Conservation (phyloP, 441 rosid genomes). For the Biscutella laevigata region DNA sequence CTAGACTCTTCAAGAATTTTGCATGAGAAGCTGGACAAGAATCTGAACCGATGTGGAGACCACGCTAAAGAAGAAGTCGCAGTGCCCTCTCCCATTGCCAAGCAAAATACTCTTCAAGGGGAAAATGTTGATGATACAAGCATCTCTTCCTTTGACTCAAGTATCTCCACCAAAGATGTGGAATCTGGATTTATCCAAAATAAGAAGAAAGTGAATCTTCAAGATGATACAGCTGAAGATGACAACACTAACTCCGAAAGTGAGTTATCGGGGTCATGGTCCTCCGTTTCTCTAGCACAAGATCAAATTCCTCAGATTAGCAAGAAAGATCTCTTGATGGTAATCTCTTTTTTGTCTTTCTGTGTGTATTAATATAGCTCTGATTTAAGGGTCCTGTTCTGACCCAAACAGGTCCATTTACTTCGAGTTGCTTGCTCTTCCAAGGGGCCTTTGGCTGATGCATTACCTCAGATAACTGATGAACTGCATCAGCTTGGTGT, state of each 20-base stretch:
- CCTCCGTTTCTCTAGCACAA: conserved; percentile 40
- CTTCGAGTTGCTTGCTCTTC: conserved; percentile 85
- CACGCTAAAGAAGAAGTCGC: conserved; percentile 41
- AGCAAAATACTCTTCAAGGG: conserved; percentile 47
- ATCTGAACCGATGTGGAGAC: conserved; percentile 31
- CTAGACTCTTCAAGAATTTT: conserved; percentile 33
- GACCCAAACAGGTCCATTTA: conserved; percentile 61
- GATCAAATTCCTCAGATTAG: conserved; percentile 39
- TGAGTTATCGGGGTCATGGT: conserved; percentile 39
- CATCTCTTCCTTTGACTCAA: conserved; percentile 40
- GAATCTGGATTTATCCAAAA: conserved; percentile 30
- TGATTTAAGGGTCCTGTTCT: not conserved
- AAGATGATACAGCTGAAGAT: conserved; percentile 33
- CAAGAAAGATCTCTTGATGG: conserved; percentile 78
- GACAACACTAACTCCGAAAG: conserved; percentile 33
- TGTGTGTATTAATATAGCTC: not conserved
- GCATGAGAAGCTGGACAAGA: conserved; percentile 38
- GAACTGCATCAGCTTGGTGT: conserved; percentile 84
- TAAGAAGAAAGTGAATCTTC: conserved; percentile 42
- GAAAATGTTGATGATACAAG: conserved; percentile 52
- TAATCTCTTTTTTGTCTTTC: conserved; percentile 23
- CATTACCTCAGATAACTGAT: conserved; percentile 55
- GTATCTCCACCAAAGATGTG: conserved; percentile 35
- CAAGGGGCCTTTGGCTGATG: conserved; percentile 58
- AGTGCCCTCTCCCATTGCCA: conserved; percentile 31